A percentile compares a stretch with the other conserved stretches of the same genome.
Evolutionary conservation across 2,329 filamentous ascomycete genomes (phyloP).

Genomic region (Xylariaceae sp.): DNA sequence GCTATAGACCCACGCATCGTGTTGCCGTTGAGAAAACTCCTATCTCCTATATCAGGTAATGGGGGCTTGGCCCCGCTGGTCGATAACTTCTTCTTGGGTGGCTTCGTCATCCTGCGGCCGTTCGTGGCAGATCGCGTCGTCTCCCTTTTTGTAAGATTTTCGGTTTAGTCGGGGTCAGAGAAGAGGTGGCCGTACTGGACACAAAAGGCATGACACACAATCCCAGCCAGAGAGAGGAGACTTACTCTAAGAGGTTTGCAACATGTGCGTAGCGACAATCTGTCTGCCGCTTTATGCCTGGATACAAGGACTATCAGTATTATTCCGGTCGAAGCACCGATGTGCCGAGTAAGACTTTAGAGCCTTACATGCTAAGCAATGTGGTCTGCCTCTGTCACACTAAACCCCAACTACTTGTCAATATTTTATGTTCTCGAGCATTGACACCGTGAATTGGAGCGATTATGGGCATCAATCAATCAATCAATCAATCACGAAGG

Average conservation of each 20-base stretch:
- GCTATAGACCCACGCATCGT: slow-evolving; percentile 50
- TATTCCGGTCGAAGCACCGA: slow-evolving; percentile 5
- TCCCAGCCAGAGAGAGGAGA: slow-evolving; percentile 16
- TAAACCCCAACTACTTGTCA: slow-evolving; percentile 35
- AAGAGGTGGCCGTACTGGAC: slow-evolving; percentile 3
- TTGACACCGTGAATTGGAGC: slow-evolving; percentile 13
- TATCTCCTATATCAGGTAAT: slow-evolving; percentile 54
- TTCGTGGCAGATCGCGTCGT: slow-evolving; percentile 63
- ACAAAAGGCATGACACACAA: neutral
- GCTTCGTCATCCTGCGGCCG: slow-evolving; percentile 84
- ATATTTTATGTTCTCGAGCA: slow-evolving; percentile 13
- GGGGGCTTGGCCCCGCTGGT: slow-evolving; percentile 37
- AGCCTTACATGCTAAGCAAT: slow-evolving; percentile 59
- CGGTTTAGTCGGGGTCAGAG: slow-evolving; percentile 14
- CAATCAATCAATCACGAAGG: slow-evolving; percentile 5
- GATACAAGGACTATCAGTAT: slow-evolving; percentile 30
- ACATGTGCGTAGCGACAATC: slow-evolving; percentile 71
- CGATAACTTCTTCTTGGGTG: slow-evolving; percentile 59
- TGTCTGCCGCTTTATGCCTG: slow-evolving; percentile 71
- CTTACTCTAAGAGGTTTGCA: slow-evolving; percentile 71
- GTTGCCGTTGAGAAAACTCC: slow-evolving; percentile 46
- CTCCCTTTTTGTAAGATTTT: slow-evolving; percentile 41
- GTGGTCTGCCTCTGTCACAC: slow-evolving; percentile 71
- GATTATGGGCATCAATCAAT: slow-evolving; percentile 1
- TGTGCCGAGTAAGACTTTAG: neutral